Percentiles rank a stretch among this genome's conserved stretches.
phyloP scores from a whole-genome alignment of 2,329 filamentous ascomycete species.

The Pyrenochaeta sp. region DNA sequence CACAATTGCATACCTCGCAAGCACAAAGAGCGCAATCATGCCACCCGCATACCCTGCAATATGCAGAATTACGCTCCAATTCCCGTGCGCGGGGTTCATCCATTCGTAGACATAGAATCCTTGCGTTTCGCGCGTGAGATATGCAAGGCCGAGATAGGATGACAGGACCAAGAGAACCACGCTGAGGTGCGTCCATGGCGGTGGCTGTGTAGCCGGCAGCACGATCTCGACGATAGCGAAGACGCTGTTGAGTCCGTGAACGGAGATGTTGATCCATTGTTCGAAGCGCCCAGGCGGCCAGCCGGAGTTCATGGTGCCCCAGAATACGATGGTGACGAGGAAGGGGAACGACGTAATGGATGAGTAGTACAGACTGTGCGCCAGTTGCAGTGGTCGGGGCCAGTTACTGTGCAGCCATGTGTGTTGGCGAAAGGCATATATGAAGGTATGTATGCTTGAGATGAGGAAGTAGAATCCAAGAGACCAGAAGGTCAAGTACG shows the following conservation, averaged over 20 bases:
- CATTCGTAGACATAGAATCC: constrained; percentile 77
- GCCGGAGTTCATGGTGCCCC: constrained; percentile 46
- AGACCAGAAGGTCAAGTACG: constrained; percentile 81
- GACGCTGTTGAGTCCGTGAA: constrained; percentile 76
- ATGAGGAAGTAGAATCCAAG: constrained; percentile 78
- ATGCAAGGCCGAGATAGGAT: constrained; percentile 76
- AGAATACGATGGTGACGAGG: constrained; percentile 52
- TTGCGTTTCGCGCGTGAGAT: constrained; percentile 72
- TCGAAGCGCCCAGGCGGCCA: constrained; percentile 53
- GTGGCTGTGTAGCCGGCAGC: constrained; percentile 68
- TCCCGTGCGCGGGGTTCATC: constrained; percentile 38
- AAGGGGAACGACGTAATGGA: constrained; percentile 50
- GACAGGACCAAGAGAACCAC: constrained; percentile 72
- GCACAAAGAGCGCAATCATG: constrained; percentile 26
- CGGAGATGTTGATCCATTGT: constrained; percentile 68
- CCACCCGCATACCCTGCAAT: constrained; percentile 31
- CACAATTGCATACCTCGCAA: constrained; percentile 24
- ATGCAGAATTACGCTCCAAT: constrained; percentile 29
- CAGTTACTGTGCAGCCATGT: constrained; percentile 45
- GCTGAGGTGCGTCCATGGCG: constrained; percentile 69
- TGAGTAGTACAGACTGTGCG: constrained; percentile 48
- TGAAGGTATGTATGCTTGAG: constrained; percentile 71
- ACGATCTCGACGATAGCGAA: constrained; percentile 79
- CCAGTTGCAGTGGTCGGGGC: constrained; percentile 41
- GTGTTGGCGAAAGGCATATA: constrained; percentile 57